Evolutionary conservation across 108 stramenopile species (phyloP), one percentile per base, ranked within the genome.

Genomic region (Cyclotella baltica): DNA sequence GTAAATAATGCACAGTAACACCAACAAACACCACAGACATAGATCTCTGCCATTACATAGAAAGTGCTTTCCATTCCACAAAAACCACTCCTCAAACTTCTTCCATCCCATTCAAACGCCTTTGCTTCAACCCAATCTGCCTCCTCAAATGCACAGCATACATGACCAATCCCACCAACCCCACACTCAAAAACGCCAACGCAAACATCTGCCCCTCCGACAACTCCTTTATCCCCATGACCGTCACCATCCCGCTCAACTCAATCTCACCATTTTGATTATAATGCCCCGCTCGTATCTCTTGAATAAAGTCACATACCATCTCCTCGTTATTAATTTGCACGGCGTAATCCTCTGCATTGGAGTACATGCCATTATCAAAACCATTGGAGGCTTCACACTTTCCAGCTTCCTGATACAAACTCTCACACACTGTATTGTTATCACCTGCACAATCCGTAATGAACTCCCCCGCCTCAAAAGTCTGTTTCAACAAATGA

Each of bases 201-300:
- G 92, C 94, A 72, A 92, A 89, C 86, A 90, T 92, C 78, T 93
- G 95, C 35, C 91, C 90, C 11, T 89, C 90, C 0, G 89, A 90
- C 0, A 91, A 86, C 13, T 55, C 52, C 27, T 72, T 78, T 3
- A 16, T 10, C 4, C 38, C 35, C 22, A 59, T 66, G 67, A 64
- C 55, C 30, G 67, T 59, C 25, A 38, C 67, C 46, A 70, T 72
- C 28, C 89, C 90, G 11, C 53, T 76, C 30, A 83, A 56, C 1
- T 67, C 70, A 18, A 86, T 76, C 38, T 83, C 75, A 15, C 86
- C 86, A 36, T 27, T 70, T 55, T 80, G 78, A 51, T 86, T 70
- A 52, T 77, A 84, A 22, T 51, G 29, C 25, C 86, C 86, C 20
- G 63, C 59, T 11, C 65, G 16, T 20, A 84, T 55, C 22, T 34